These are phyloP conservation scores for Corymbia calophylla DNA, from an alignment of 441 rosid genomes.

Conservation along the genomic window DNA sequence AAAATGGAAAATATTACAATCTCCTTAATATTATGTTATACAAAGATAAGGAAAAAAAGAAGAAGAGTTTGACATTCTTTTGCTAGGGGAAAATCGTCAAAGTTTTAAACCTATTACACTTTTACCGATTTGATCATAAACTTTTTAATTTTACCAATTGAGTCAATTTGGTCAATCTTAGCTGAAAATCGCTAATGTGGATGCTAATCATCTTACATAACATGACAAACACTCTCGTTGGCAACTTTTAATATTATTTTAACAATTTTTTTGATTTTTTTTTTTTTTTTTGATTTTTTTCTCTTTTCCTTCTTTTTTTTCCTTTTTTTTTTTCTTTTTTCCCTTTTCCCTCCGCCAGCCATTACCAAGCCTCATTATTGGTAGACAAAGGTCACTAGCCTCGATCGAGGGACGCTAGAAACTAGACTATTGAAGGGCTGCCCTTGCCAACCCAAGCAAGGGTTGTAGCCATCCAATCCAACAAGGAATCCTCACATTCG, in stretches of 20 bases:
- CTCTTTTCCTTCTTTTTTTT: neutral
- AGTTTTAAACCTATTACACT: accelerated
- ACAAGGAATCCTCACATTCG: accelerated
- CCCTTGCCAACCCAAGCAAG: neutral
- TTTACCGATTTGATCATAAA: accelerated
- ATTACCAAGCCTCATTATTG: accelerated
- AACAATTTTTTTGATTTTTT: too few species aligned
- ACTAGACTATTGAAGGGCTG: accelerated
- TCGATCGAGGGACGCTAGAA: accelerated
- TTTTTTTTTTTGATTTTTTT: too few species aligned
- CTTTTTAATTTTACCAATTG: neutral
- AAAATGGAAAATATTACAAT: neutral
- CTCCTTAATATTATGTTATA: neutral
- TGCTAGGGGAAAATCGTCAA: accelerated
- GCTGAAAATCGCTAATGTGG: accelerated
- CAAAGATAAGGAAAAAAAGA: neutral
- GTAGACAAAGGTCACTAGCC: neutral
- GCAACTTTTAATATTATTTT: neutral
- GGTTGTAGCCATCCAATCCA: accelerated
- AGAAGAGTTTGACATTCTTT: neutral
- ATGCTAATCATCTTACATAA: accelerated
- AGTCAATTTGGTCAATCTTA: accelerated
- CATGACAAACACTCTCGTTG: accelerated
- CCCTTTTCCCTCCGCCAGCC: neutral
- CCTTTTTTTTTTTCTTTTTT: too few species aligned